Base-by-base conservation (phyloP, 345 rosid species). In the Moricandia arvensis region DNA sequence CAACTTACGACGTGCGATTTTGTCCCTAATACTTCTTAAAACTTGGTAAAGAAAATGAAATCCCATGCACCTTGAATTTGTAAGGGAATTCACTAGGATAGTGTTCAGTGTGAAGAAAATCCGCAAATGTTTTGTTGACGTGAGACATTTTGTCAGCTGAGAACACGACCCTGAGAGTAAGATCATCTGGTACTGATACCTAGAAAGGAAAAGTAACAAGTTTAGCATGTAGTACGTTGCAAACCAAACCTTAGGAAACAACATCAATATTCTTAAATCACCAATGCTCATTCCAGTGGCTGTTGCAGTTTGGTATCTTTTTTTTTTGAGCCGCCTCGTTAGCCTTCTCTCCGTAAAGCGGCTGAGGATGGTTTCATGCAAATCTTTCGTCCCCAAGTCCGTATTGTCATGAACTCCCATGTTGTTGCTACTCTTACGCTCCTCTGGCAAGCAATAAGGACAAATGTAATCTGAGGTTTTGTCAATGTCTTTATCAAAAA, bases 301-400 rank as follows among this genome's bases (percentile, higher is more conserved):
- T 17, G 57, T 69, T 70, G 93, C 93, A 16, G 75, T 89, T 66
- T 82, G 82, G 16, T 64, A 8, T 72, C 83, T 85, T 69, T 87
- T 88, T 70, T 85, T 77, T 67, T 61, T 58, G 33, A 89, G 87
- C 15, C 79, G 77, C 75, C 29, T 79, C 26, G 37, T 75, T 35
- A 88, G 85, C 31, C 86, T 84, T 69, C 75, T 73, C 77, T 88
- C 88, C 77, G 87, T 71, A 76, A 74, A 82, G 69, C 81, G 66
- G 63, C 93, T 85, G n/a, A 88, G 86, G 69, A 63, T 49, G 34
- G 90, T 83, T 31, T 60, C 75, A 7, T 90, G 89, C 60, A 88
- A 79, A 82, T 85, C 86, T 84, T 84, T 80, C 6, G 89, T 88
- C 61, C 76, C 81, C 72, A 81, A 62, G 58, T 45, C 26, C 59